A percentile compares a stretch with the other conserved stretches of the same genome.
phyloP scores from a whole-genome alignment of 139 green algal genomes.

The Volvox reticuliferus region DNA sequence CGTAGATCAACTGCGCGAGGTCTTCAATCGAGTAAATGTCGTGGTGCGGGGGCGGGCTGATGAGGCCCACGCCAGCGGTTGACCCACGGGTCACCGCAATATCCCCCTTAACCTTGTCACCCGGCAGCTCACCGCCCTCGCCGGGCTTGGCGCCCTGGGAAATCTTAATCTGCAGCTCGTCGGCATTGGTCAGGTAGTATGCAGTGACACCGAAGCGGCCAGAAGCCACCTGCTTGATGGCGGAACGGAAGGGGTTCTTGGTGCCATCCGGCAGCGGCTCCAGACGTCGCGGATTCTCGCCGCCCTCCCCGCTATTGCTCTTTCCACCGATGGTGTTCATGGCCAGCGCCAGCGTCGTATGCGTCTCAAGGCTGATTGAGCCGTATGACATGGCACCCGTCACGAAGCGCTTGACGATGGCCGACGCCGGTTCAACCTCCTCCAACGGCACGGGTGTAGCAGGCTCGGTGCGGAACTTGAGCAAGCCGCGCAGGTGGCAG shows the following conservation, averaged over 20 bases:
- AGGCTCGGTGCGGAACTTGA: slow-evolving; percentile 81
- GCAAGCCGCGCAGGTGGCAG: slow-evolving; percentile 90
- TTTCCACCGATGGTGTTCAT: slow-evolving; percentile 97
- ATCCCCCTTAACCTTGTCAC: slow-evolving; percentile 89
- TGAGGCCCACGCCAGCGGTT: slow-evolving; percentile 96
- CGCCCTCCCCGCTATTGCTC: slow-evolving; percentile 88
- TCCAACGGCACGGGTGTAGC: slow-evolving; percentile 36
- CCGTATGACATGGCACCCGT: slow-evolving; percentile 80
- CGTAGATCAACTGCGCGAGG: slow-evolving; percentile 98
- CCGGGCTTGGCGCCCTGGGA: slow-evolving; percentile 77
- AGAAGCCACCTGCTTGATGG: slow-evolving; percentile 93
- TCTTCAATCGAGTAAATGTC: slow-evolving; percentile 99
- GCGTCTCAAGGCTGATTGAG: slow-evolving; percentile 92
- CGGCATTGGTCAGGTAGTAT: slow-evolving; percentile 96
- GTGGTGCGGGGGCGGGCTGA: slow-evolving; percentile 98
- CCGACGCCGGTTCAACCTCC: slow-evolving; percentile 85
- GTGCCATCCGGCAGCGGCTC: slow-evolving; percentile 82
- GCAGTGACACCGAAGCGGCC: slow-evolving; percentile 94
- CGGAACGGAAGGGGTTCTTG: slow-evolving; percentile 86
- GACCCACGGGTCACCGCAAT: slow-evolving; percentile 89
- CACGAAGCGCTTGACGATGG: slow-evolving; percentile 95
- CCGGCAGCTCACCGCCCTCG: slow-evolving; percentile 95
- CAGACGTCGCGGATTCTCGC: slow-evolving; percentile 93
- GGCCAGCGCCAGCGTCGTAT: slow-evolving; percentile 92
- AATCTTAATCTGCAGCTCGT: slow-evolving; percentile 89